Percentiles rank a stretch among this genome's conserved stretches.
phyloP scores from a whole-genome alignment of 345 rosid species.

The Nasturtium officinale region DNA sequence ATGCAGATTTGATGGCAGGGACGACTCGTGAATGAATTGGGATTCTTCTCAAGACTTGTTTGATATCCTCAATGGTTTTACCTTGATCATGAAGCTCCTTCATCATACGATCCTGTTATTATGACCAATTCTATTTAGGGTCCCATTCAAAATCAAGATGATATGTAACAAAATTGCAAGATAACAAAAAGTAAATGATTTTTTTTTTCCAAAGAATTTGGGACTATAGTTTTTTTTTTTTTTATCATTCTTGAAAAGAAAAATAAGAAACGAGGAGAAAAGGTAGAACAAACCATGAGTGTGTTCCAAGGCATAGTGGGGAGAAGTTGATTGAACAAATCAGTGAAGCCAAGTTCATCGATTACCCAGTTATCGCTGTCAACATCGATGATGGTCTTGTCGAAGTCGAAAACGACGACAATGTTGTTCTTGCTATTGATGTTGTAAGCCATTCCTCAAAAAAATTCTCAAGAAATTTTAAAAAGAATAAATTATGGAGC shows the following conservation, averaged over 20 bases:
- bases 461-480: constrained; percentile 23
- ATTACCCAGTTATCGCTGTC: constrained; percentile 89
- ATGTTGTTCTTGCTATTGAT: constrained; percentile 38
- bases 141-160: neutral
- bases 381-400: constrained; percentile 82
- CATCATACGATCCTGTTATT: constrained; percentile 78
- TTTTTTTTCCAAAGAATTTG: neutral
- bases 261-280: constrained; percentile 8
- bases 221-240: no score
- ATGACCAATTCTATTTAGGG: neutral
- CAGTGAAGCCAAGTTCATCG: constrained; percentile 74
- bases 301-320: constrained; percentile 94
- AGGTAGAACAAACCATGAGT: constrained; percentile 59
- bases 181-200: neutral
- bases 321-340: constrained; percentile 76
- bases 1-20: constrained; percentile 74
- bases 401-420: constrained; percentile 77
- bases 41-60: constrained; percentile 50
- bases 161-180: neutral
- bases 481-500: neutral
- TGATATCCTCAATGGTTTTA: constrained; percentile 63
- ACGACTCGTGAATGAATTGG: constrained; percentile 69
- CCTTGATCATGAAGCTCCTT: constrained; percentile 66
- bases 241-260: no score
- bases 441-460: constrained; percentile 46